Conservation (phyloP, 2,329 filamentous ascomycete genomes). For the Diaporthe eres region DNA sequence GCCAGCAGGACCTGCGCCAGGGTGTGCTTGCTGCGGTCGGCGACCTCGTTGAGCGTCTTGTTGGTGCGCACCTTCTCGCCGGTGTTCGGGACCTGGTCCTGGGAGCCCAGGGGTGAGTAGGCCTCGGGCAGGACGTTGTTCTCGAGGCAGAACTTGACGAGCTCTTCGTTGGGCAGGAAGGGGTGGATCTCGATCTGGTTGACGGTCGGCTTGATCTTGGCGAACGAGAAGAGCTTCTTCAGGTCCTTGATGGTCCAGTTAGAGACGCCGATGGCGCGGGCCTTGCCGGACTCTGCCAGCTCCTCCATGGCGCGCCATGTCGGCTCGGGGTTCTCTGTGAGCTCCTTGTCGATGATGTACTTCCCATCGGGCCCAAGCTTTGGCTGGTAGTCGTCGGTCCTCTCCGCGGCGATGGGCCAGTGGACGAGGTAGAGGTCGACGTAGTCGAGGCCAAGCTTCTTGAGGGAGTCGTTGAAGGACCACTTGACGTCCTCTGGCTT, state of each 20-base stretch:
- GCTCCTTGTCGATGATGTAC: slow-evolving; percentile 66
- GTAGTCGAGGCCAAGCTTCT: slow-evolving; percentile 66
- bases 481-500: slow-evolving; percentile 68
- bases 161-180: slow-evolving; percentile 61
- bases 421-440: slow-evolving; percentile 73
- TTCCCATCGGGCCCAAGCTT: slow-evolving; percentile 62
- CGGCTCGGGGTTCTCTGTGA: slow-evolving; percentile 76
- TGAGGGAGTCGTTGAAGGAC: slow-evolving; percentile 65
- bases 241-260: slow-evolving; percentile 71
- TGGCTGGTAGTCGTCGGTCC: slow-evolving; percentile 57
- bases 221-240: slow-evolving; percentile 63
- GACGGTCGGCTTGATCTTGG: slow-evolving; percentile 62
- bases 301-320: slow-evolving; percentile 75
- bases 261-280: slow-evolving; percentile 70
- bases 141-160: slow-evolving; percentile 67
- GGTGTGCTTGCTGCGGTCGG: slow-evolving; percentile 69
- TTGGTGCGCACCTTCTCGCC: slow-evolving; percentile 76
- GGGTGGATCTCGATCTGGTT: slow-evolving; percentile 67
- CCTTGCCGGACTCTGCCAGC: slow-evolving; percentile 67
- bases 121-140: slow-evolving; percentile 66
- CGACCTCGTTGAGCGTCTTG: slow-evolving; percentile 70
- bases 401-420: slow-evolving; percentile 63
- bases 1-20: slow-evolving; percentile 74
- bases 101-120: slow-evolving; percentile 70
- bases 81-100: slow-evolving; percentile 77